Base-by-base conservation (phyloP, 1,284 basidiomycete genomes). In the Papiliotrema nemorosa region DNA sequence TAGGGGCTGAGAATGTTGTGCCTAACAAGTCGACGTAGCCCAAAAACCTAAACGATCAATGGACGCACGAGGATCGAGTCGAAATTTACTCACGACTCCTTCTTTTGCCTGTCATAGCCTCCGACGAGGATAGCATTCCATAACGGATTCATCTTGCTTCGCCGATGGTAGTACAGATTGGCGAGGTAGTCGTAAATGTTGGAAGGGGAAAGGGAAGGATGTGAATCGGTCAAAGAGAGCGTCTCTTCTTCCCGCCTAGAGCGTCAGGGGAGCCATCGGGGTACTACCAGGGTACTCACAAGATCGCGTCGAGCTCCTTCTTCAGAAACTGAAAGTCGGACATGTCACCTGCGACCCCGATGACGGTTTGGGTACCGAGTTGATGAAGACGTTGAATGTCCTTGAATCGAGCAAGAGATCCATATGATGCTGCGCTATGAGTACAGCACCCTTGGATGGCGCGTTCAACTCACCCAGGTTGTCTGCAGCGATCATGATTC, bases 401-500 rank as follows among this genome's bases (percentile, higher is more conserved):
- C 80, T 91, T 94, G 84, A 97, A 97, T 20, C 94, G 85, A 2
- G 96, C 92, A 38, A 98, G 85, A 6, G 92, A 97, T 51, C 96
- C 96, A 66, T 97, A 98, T 0, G 96, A 98, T 12, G 90, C 94
- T 93, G 60, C n/a, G 13, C 9, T 22, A 16, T 42, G 50, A 42
- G 52, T 20, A 22, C 42, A 21, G 16, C 3, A 13, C 12, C 7
- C 39, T 24, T 26, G 9, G 44, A 21, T 18, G 29, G 24, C 7
- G 3, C 20, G 14, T 18, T 2, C 13, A 52, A 62, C 60, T 57
- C 68, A 92, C 91, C 91, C 45, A 98, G 85, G 63, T 88, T 97
- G 79, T 99, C 94, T 31, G 96, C 90, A n/a, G 96, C 92, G 78
- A 99, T 85, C 90, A 99, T 97, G 60, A 98, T 85, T 2, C 96